Evolutionary conservation across 176 grass and related monocot species (phyloP).

Genomic region (Carex cristatella): DNA sequence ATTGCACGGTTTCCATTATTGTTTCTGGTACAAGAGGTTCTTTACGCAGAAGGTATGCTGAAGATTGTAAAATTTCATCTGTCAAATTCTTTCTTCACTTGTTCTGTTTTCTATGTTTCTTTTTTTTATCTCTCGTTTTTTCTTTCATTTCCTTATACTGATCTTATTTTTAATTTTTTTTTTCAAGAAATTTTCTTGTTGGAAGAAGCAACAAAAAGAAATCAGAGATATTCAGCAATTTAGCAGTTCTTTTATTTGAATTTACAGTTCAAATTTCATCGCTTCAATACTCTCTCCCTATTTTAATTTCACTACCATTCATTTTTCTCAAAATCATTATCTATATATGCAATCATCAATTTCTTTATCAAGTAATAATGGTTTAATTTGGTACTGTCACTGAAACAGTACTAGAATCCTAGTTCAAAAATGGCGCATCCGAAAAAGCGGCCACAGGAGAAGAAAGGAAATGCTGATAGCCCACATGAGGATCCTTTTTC

Average conservation of each 20-base stretch:
- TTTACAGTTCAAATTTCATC: background rate
- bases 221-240: background rate
- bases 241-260: background rate
- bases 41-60: background rate
- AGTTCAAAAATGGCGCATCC: background rate
- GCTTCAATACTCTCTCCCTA: background rate
- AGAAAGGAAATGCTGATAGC: background rate
- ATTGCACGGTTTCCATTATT: background rate
- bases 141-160: background rate
- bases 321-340: background rate
- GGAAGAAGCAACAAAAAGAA: background rate
- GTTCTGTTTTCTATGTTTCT: background rate
- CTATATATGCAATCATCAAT: background rate
- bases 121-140: background rate
- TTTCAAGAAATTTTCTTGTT: background rate
- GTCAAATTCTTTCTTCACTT: background rate
- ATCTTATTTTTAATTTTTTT: background rate
- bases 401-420: background rate
- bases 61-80: background rate
- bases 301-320: background rate
- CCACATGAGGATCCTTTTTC: slow-evolving; percentile 14
- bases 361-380: background rate
- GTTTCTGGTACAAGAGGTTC: background rate
- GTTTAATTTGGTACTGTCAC: background rate
- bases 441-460: background rate